These are phyloP conservation scores for Drechslerella coelobrocha DNA, from an alignment of 2,329 filamentous ascomycete genomes.

Conservation along the genomic window DNA sequence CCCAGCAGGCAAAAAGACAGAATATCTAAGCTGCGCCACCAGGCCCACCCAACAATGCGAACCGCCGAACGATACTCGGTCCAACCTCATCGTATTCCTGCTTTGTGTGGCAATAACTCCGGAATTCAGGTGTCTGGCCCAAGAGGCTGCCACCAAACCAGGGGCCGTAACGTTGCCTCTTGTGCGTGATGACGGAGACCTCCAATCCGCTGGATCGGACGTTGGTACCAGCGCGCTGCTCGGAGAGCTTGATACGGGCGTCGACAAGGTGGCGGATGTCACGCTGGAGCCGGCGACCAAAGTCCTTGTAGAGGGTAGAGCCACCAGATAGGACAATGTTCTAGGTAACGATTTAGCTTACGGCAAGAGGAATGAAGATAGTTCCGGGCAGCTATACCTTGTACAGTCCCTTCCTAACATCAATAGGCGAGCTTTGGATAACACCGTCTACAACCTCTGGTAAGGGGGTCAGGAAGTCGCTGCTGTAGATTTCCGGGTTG, in stretches of 20 bases:
- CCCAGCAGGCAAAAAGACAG: not conserved
- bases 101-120: slow-evolving; percentile 97
- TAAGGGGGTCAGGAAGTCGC: slow-evolving; percentile 94
- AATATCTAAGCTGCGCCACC: slow-evolving; percentile 57
- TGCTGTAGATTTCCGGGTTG: slow-evolving; percentile 99
- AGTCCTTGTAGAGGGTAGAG: slow-evolving; percentile 98
- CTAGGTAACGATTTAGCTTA: slow-evolving; percentile 57
- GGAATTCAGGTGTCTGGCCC: slow-evolving; percentile 96
- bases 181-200: slow-evolving; percentile 96
- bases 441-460: slow-evolving; percentile 94
- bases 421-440: slow-evolving; percentile 96
- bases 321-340: slow-evolving; percentile 98
- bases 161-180: slow-evolving; percentile 93
- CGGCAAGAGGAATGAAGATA: no score
- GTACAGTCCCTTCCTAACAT: slow-evolving; percentile 94
- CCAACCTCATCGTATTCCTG: slow-evolving; percentile 92
- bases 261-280: slow-evolving; percentile 97
- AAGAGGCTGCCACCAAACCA: slow-evolving; percentile 98
- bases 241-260: slow-evolving; percentile 87
- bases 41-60: slow-evolving; percentile 89
- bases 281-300: slow-evolving; percentile 90
- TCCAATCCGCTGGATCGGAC: slow-evolving; percentile 93
- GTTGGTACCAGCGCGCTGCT: slow-evolving; percentile 81
- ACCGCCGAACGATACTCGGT: slow-evolving; percentile 91
- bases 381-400: slow-evolving; percentile 62